phyloP scores from a whole-genome alignment of 2,329 filamentous ascomycete species.

The Cercospora nicotianae region DNA sequence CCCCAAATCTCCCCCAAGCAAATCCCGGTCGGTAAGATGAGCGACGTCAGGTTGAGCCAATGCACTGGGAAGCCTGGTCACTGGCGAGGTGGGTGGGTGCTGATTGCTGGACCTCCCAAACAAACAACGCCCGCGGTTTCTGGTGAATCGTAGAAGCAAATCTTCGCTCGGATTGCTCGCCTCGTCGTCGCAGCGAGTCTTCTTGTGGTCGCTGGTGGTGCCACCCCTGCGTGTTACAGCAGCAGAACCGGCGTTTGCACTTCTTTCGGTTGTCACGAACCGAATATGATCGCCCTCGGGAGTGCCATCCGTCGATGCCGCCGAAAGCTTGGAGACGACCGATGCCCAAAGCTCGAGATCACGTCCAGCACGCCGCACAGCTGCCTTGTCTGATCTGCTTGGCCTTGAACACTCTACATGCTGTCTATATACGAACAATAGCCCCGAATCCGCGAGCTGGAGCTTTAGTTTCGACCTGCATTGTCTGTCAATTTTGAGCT shows the following conservation, averaged over 20 bases:
- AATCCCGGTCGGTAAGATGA: slow-evolving; percentile 9
- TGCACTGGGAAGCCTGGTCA: not conserved
- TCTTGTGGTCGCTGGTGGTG: not conserved
- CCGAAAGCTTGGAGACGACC: not conserved
- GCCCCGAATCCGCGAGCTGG: not conserved
- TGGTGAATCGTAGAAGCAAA: not conserved
- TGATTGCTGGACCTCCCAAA: not conserved
- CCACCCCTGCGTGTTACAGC: slow-evolving; percentile 8
- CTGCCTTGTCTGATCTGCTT: not conserved
- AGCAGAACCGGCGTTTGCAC: slow-evolving; percentile 7
- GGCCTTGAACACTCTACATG: not conserved
- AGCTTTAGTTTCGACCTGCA: not conserved
- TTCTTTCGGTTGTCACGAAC: not conserved
- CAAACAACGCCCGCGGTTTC: not conserved
- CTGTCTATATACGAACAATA: not conserved
- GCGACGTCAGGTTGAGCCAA: slow-evolving; percentile 2
- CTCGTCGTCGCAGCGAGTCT: not conserved
- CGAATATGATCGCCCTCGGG: slow-evolving; percentile 2
- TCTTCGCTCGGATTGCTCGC: not conserved
- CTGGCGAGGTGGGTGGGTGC: not conserved
- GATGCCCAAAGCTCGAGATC: not conserved
- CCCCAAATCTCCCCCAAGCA: slow-evolving; percentile 9
- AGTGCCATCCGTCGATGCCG: not conserved
- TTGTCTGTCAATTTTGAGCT: not conserved
- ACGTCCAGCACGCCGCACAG: not conserved